Percentiles rank a stretch among this genome's conserved stretches.
Conservation (phyloP, 177 flowering plant genomes). For the Telopea speciosissima region DNA sequence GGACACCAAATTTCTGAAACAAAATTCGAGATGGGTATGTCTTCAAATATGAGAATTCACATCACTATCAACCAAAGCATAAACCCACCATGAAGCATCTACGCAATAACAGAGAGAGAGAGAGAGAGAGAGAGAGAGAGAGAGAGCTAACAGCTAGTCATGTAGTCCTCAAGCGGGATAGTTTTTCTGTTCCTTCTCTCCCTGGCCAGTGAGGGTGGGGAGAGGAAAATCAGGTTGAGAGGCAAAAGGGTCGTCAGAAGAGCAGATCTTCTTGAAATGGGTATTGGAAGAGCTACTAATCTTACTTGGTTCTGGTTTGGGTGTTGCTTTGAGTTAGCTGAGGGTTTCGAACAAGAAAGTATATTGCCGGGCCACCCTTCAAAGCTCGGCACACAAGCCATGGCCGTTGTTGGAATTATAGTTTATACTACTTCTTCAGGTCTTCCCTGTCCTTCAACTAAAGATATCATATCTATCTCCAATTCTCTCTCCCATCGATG, state of each 20-base stretch:
- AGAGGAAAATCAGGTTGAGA: conserved; percentile 26
- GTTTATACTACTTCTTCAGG: no score
- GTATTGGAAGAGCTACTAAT: conserved; percentile 18
- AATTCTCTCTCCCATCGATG: no score
- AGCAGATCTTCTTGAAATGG: conserved; percentile 57
- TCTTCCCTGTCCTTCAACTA: no score
- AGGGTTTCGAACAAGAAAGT: conserved; percentile 11
- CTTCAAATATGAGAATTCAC: not conserved
- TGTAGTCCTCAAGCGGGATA: conserved; percentile 77
- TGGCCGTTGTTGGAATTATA: conserved; percentile 21
- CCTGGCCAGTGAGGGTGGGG: conserved; percentile 58
- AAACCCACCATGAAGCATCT: no score
- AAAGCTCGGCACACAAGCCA: conserved; percentile 38
- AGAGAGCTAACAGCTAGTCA: conserved; percentile 44
- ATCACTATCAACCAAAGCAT: not conserved
- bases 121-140: not conserved
- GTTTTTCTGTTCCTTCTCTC: conserved; percentile 62
- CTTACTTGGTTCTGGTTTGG: conserved; percentile 10
- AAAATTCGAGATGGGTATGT: not conserved
- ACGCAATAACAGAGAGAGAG: no score
- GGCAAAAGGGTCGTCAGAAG: conserved; percentile 51
- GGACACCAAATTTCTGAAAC: not conserved
- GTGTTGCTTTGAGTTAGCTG: conserved; percentile 9
- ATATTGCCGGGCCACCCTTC: conserved; percentile 17
- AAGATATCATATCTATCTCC: no score